These are phyloP conservation scores for Arctostaphylos glauca DNA, from an alignment of 148 eudicot species.

Conservation along the genomic window DNA sequence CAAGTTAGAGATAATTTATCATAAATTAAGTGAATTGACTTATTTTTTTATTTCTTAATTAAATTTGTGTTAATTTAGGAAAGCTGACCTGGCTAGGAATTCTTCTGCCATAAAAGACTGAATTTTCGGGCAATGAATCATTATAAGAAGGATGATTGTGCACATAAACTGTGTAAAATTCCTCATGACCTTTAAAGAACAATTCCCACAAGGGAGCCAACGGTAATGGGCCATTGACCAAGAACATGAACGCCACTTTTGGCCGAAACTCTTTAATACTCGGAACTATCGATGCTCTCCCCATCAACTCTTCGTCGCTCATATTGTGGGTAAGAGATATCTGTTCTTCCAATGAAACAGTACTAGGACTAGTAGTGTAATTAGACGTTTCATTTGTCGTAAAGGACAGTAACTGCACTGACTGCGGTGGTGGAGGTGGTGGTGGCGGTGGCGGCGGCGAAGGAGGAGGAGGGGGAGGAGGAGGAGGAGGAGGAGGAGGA, in stretches of 20 bases:
- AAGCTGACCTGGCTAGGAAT: slow-evolving; percentile 64
- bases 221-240: slow-evolving; percentile 61
- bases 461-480: no score
- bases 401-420: not conserved
- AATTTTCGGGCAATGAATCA: slow-evolving; percentile 31
- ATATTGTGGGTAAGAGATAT: slow-evolving; percentile 38
- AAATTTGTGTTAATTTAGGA: not conserved
- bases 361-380: not conserved
- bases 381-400: not conserved
- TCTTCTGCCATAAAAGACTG: slow-evolving; percentile 50
- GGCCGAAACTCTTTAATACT: slow-evolving; percentile 29
- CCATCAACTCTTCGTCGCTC: slow-evolving; percentile 57
- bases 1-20: not conserved
- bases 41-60: no score
- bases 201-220: slow-evolving; percentile 66
- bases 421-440: not conserved
- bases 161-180: slow-evolving; percentile 53
- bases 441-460: not conserved
- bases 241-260: slow-evolving; percentile 79
- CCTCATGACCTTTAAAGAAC: slow-evolving; percentile 59
- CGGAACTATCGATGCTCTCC: slow-evolving; percentile 47
- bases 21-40: no score
- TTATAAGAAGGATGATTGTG: slow-evolving; percentile 63
- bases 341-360: not conserved
- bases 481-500: no score